Conservation (phyloP, 78 protist genomes). For the Cavenderia fasciculata region DNA sequence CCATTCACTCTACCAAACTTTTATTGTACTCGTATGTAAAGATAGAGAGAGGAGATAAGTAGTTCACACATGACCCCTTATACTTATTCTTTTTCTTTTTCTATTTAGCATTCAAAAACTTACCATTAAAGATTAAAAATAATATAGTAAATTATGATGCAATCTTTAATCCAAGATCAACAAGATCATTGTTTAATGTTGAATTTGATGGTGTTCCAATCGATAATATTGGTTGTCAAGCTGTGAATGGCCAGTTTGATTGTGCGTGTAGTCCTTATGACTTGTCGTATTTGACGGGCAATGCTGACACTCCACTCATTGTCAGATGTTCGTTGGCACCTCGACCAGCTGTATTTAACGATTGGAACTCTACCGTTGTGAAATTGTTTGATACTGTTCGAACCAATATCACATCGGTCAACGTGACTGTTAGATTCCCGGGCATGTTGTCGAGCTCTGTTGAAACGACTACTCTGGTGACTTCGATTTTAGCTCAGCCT, state of each 20-base stretch:
- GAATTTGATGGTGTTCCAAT: background rate
- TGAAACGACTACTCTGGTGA: background rate
- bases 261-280: background rate
- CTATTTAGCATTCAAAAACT: no score
- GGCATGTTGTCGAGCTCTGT: background rate
- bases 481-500: no score
- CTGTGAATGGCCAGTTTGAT: background rate
- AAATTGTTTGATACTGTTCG: background rate
- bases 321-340: conserved; percentile 12
- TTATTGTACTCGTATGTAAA: no score
- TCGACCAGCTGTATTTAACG: background rate
- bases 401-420: background rate
- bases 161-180: no score
- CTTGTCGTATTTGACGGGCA: background rate
- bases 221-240: background rate
- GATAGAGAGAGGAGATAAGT: no score
- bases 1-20: no score
- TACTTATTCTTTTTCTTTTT: no score
- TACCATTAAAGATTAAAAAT: no score
- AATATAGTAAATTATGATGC: no score
- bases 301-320: no score
- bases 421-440: background rate
- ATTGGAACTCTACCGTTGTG: background rate
- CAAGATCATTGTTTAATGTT: no score
- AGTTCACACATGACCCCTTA: no score